Evolutionary conservation across 2,329 filamentous ascomycete species (phyloP).

Genomic region (Podosphaera fusca): DNA sequence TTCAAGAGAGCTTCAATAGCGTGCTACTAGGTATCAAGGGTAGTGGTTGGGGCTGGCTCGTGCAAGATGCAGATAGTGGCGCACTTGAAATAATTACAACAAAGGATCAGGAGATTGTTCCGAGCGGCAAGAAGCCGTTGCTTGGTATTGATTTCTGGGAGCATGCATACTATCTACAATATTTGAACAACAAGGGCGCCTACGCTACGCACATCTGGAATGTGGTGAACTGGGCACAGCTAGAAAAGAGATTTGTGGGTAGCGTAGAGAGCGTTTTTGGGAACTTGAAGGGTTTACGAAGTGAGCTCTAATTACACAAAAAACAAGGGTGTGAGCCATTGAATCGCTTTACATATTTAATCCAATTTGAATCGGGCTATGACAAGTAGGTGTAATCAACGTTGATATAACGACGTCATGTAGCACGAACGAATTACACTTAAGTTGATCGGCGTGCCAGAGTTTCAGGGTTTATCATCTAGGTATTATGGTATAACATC

Average conservation of each 20-base stretch:
- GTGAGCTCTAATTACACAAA: not conserved
- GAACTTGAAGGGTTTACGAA: not conserved
- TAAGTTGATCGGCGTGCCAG: too few species aligned
- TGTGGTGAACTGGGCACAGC: constrained; percentile 55
- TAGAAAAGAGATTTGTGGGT: constrained; percentile 32
- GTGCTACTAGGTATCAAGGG: constrained; percentile 53
- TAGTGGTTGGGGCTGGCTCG: constrained; percentile 74
- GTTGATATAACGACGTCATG: too few species aligned
- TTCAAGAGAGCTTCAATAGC: constrained; percentile 41
- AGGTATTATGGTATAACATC: too few species aligned
- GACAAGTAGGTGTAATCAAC: too few species aligned
- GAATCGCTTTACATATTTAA: too few species aligned
- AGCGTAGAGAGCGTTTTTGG: not conserved
- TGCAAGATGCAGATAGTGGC: constrained; percentile 36
- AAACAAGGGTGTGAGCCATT: too few species aligned
- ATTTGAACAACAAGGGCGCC: constrained; percentile 50
- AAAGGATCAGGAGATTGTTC: constrained; percentile 67
- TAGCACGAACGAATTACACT: too few species aligned
- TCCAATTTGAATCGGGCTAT: too few species aligned
- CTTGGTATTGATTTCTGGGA: constrained; percentile 83
- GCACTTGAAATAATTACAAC: constrained; percentile 49
- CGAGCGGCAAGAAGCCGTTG: constrained; percentile 40
- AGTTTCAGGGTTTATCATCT: too few species aligned
- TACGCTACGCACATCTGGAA: constrained; percentile 61
- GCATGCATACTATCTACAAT: constrained; percentile 78